phyloP scores from a whole-genome alignment of 129 eudicot species.

The Oenanthe sinensis region DNA sequence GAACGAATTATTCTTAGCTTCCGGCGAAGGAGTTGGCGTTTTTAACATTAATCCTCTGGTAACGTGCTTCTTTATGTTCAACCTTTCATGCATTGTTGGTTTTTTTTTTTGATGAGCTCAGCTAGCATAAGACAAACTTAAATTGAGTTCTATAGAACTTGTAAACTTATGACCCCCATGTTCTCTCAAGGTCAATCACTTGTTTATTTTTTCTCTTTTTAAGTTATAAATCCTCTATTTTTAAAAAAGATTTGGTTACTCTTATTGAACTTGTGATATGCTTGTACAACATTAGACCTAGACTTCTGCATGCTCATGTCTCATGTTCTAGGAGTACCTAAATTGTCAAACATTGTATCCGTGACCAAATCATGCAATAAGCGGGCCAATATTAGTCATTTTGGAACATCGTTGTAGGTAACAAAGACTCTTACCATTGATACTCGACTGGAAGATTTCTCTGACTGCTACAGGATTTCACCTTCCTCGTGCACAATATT shows the following conservation, averaged over 20 bases:
- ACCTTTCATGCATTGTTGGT: neutral
- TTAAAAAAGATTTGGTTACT: neutral
- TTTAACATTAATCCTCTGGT: slow-evolving; percentile 42
- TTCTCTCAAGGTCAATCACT: neutral
- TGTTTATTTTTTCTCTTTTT: neutral
- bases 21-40: slow-evolving; percentile 53
- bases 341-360: too few relatives aligned
- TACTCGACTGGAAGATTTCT: too few relatives aligned
- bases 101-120: neutral
- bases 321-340: neutral
- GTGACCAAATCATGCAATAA: neutral
- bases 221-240: neutral
- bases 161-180: neutral
- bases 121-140: neutral
- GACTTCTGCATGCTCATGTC: neutral
- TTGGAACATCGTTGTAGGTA: neutral
- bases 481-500: too few relatives aligned
- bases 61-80: slow-evolving; percentile 2
- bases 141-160: neutral
- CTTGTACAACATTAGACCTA: neutral
- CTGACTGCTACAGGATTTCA: too few relatives aligned
- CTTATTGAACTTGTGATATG: neutral
- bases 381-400: neutral
- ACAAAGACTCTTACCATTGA: too few relatives aligned
- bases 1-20: slow-evolving; percentile 59